Percentiles rank a stretch among this genome's conserved stretches.
These are phyloP conservation scores for Phytophthora rubi DNA, from an alignment of 352 stramenopile genomes.

Conservation along the genomic window DNA sequence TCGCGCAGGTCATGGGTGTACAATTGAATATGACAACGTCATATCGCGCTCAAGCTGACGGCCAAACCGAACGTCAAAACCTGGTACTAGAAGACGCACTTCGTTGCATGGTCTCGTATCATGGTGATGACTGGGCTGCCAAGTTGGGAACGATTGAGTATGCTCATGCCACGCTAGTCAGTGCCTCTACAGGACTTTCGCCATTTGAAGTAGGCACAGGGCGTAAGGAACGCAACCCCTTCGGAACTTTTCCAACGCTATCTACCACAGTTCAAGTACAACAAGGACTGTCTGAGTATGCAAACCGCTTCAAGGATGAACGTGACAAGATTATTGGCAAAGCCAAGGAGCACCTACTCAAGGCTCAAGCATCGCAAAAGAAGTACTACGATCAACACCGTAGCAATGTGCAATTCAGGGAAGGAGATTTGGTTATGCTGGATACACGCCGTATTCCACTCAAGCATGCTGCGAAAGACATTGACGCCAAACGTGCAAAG, in stretches of 20 bases:
- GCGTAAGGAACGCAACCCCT: slow-evolving; percentile 7
- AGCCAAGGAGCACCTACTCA: slow-evolving; percentile 1
- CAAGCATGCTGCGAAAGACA: slow-evolving; percentile 2
- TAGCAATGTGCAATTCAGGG: slow-evolving; percentile 5
- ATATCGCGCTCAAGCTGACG: slow-evolving; percentile 14
- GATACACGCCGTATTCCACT: slow-evolving; percentile 8
- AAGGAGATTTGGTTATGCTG: slow-evolving; percentile 11
- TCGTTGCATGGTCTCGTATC: slow-evolving; percentile 22
- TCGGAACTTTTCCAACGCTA: background rate
- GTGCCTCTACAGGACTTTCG: slow-evolving; percentile 14
- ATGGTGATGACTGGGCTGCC: slow-evolving; percentile 14
- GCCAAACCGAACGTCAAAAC: slow-evolving; percentile 16
- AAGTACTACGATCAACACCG: slow-evolving; percentile 6
- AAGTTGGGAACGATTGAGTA: slow-evolving; percentile 22
- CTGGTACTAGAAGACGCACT: slow-evolving; percentile 16
- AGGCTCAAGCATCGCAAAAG: slow-evolving; percentile 11
- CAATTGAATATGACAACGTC: slow-evolving; percentile 21
- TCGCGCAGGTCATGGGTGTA: slow-evolving; percentile 16
- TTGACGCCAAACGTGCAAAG: background rate
- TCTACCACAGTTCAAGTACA: slow-evolving; percentile 18
- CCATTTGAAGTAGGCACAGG: slow-evolving; percentile 22
- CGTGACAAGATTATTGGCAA: slow-evolving; percentile 16
- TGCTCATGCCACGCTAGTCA: slow-evolving; percentile 20
- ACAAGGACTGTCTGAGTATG: slow-evolving; percentile 19
- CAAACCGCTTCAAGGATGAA: slow-evolving; percentile 5